A percentile compares a stretch with the other conserved stretches of the same genome.
Conservation (phyloP, 441 rosid genomes). For the Erodium moschatum region DNA sequence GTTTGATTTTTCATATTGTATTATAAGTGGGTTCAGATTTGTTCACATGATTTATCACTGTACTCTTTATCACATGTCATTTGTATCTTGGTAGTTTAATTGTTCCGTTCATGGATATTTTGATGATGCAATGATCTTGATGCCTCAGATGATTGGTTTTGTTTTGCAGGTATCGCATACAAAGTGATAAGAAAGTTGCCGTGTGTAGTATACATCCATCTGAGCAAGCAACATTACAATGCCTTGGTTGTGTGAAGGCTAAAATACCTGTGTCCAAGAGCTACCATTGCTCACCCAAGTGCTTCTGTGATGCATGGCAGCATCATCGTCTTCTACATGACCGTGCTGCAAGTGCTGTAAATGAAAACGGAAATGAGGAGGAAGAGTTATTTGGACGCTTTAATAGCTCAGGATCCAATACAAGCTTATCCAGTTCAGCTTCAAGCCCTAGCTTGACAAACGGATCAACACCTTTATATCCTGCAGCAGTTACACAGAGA, state of each 20-base stretch:
- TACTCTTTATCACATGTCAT: not conserved
- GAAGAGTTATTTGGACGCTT: conserved; percentile 77
- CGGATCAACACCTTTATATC: conserved; percentile 75
- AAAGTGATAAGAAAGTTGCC: conserved; percentile 86
- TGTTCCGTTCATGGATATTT: not conserved
- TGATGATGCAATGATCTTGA: not conserved
- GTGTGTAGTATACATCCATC: conserved; percentile 90
- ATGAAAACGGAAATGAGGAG: conserved; percentile 77
- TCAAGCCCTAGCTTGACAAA: conserved; percentile 57
- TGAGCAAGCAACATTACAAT: conserved; percentile 88
- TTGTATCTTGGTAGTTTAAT: conserved; percentile 9
- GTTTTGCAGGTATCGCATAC: conserved; percentile 77
- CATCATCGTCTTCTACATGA: conserved; percentile 93
- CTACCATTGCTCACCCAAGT: conserved; percentile 89
- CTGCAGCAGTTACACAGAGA: conserved; percentile 66
- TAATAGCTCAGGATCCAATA: conserved; percentile 52
- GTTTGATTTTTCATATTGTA: not conserved
- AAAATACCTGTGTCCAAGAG: conserved; percentile 72
- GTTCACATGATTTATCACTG: not conserved
- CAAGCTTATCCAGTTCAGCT: conserved; percentile 55
- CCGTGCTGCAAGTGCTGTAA: conserved; percentile 79
- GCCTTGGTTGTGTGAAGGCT: conserved; percentile 87
- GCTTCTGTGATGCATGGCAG: conserved; percentile 98
- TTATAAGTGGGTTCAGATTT: not conserved
- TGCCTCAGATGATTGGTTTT: conserved; percentile 4